Conservation (phyloP, 2,329 filamentous ascomycete genomes). For the Stromatinia cepivora region DNA sequence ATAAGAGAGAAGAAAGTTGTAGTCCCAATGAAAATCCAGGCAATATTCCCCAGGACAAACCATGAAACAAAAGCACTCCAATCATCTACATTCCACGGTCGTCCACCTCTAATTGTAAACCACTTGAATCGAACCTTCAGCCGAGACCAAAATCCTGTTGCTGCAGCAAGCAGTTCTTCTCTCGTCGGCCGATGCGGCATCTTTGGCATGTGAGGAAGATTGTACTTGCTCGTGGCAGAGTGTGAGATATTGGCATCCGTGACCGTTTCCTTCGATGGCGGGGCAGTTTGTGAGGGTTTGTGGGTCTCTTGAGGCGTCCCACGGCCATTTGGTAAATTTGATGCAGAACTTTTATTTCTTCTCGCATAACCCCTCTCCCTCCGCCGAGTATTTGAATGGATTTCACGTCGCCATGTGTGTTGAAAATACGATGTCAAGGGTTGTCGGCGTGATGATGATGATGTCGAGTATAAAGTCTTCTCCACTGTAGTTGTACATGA, state of each 20-base stretch:
- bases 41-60: slow-evolving; percentile 88
- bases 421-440: slow-evolving; percentile 27
- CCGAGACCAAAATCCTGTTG: slow-evolving; percentile 89
- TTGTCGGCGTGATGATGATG: slow-evolving; percentile 23
- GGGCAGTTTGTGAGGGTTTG: slow-evolving; percentile 25
- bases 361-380: slow-evolving; percentile 32
- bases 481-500: slow-evolving; percentile 31
- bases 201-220: slow-evolving; percentile 60
- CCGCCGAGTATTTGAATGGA: slow-evolving; percentile 37
- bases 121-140: slow-evolving; percentile 94
- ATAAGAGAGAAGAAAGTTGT: slow-evolving; percentile 94
- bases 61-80: slow-evolving; percentile 95
- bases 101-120: slow-evolving; percentile 90
- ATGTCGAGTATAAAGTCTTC: slow-evolving; percentile 34
- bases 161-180: slow-evolving; percentile 87
- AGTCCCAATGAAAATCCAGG: slow-evolving; percentile 95
- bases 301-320: slow-evolving; percentile 32
- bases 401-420: slow-evolving; percentile 36
- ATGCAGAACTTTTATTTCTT: slow-evolving; percentile 40
- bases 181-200: slow-evolving; percentile 88
- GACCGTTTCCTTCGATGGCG: slow-evolving; percentile 27
- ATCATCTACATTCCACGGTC: slow-evolving; percentile 94
- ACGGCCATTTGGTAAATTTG: slow-evolving; percentile 32
- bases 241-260: neutral
- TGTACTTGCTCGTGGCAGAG: slow-evolving; percentile 51